Base-by-base conservation (phyloP, 2,329 filamentous ascomycete species). In the Stachybotrys elegans region DNA sequence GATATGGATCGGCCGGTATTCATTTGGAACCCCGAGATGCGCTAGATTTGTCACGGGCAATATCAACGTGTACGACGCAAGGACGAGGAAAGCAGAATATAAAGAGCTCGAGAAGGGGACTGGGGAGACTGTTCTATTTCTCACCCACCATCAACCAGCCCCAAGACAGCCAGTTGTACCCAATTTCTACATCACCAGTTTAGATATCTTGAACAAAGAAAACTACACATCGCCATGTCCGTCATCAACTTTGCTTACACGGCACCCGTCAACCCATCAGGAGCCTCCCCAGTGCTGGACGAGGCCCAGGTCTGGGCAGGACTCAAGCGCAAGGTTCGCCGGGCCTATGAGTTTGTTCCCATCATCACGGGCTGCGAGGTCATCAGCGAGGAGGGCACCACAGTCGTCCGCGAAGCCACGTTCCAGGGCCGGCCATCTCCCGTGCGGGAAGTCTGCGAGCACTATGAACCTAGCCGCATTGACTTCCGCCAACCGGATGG, bases 401-500 rank as follows among this genome's bases (percentile, higher is more conserved):
- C 51, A 4, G 40, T 65, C n/a, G 49, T 50, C 7, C 57, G 61
- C 16, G 43, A 60, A 36, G 60, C 66, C 6, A 48, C 46, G 8
- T 67, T 68, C 46, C 48, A 50, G 13, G 53, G 47, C 6, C 35
- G 49, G 3, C 42, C 32, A 1, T 22, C 7, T 3, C 39, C 46
- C 0, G 56, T 65, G 13, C 49, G 51, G 8, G 65, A 68, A 47
- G 45, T 50, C 13, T 65, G 62, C 45, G 50, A 56, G 11, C 56
- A 62, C 25, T 60, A 57, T 45, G 51, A 55, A 1, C 61, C 65
- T 4, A 57, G 51, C 48, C 57, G 63, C 7, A 52, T 66, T 27
- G 60, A 61, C 32, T 68, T 65, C 43, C 48, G 49, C 11, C 62
- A 66, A 27, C 55, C 59, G n/a, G 62, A 65, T 35, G 65, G 65